Evolutionary conservation across 352 stramenopile species (phyloP).

Genomic region (Phytophthora pini): DNA sequence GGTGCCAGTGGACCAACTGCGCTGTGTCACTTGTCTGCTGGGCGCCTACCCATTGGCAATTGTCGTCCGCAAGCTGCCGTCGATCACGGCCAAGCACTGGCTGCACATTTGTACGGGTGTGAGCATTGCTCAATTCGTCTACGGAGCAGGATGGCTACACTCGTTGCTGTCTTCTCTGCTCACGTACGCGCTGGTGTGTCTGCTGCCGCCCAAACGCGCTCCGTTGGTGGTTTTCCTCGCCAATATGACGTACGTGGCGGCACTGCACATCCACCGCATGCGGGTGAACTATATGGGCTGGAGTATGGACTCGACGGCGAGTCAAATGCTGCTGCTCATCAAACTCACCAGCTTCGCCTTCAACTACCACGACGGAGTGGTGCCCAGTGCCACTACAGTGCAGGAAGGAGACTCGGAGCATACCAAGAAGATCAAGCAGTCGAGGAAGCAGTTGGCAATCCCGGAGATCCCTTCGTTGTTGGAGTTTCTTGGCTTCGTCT

Average conservation of each 20-base stretch:
- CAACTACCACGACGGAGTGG: slow-evolving; percentile 95
- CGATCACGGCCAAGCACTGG: slow-evolving; percentile 87
- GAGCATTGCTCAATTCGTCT: slow-evolving; percentile 95
- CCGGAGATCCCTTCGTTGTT: slow-evolving; percentile 88
- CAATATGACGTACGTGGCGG: slow-evolving; percentile 93
- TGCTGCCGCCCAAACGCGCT: slow-evolving; percentile 52
- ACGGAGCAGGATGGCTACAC: slow-evolving; percentile 94
- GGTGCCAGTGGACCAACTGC: slow-evolving; percentile 67
- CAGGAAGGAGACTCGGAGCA: slow-evolving; percentile 32
- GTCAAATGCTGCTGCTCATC: slow-evolving; percentile 96
- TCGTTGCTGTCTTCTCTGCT: slow-evolving; percentile 92
- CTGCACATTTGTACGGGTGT: slow-evolving; percentile 92
- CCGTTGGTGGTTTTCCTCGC: slow-evolving; percentile 92
- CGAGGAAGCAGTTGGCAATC: slow-evolving; percentile 62
- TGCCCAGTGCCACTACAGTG: slow-evolving; percentile 33
- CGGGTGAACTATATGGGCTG: slow-evolving; percentile 96
- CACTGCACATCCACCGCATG: slow-evolving; percentile 95
- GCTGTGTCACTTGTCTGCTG: slow-evolving; percentile 91
- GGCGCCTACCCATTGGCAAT: slow-evolving; percentile 93
- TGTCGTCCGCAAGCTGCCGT: slow-evolving; percentile 88
- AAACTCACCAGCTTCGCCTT: slow-evolving; percentile 98
- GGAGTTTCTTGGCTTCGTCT: slow-evolving; percentile 97
- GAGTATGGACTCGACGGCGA: slow-evolving; percentile 85
- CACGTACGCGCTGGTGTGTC: slow-evolving; percentile 85
- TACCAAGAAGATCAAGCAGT: slow-evolving; percentile 40